Evolutionary conservation across 345 rosid genomes (phyloP).

Genomic region (Balakata baccata): DNA sequence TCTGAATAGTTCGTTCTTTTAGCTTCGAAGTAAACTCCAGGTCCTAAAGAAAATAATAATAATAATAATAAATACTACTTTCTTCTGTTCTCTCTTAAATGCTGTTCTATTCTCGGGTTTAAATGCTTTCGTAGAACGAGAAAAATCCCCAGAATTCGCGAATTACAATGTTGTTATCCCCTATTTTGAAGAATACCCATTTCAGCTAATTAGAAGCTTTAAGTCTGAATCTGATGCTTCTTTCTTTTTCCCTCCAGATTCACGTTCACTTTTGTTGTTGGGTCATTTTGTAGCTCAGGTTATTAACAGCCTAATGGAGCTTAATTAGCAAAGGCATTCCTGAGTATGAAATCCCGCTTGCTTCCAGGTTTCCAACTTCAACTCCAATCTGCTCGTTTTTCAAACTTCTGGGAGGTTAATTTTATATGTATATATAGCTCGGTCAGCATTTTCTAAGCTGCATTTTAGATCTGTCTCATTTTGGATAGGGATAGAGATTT

Average conservation of each 20-base stretch:
- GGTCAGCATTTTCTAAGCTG: constrained; percentile 1
- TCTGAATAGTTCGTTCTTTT: not conserved
- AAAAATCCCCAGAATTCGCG: constrained; percentile 1
- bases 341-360: constrained; percentile 3
- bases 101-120: not conserved
- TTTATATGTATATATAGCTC: not conserved
- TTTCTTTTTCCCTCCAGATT: not conserved
- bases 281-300: not conserved
- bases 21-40: not conserved
- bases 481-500: not conserved
- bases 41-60: not conserved
- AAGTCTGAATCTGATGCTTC: constrained; percentile 17
- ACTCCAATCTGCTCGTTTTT: not conserved
- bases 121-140: not conserved
- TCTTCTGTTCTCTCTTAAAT: constrained; percentile 3
- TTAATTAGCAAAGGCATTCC: not conserved
- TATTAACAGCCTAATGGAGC: constrained; percentile 8
- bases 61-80: too few relatives aligned
- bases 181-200: not conserved
- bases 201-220: constrained; percentile 11
- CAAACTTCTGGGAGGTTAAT: not conserved
- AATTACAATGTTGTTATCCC: constrained; percentile 2
- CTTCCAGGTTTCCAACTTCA: constrained; percentile 11
- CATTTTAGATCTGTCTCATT: constrained; percentile 22
- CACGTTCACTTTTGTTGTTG: not conserved